phyloP scores from a whole-genome alignment of 1,284 basidiomycete genomes.

The Trichosporon sp. region DNA sequence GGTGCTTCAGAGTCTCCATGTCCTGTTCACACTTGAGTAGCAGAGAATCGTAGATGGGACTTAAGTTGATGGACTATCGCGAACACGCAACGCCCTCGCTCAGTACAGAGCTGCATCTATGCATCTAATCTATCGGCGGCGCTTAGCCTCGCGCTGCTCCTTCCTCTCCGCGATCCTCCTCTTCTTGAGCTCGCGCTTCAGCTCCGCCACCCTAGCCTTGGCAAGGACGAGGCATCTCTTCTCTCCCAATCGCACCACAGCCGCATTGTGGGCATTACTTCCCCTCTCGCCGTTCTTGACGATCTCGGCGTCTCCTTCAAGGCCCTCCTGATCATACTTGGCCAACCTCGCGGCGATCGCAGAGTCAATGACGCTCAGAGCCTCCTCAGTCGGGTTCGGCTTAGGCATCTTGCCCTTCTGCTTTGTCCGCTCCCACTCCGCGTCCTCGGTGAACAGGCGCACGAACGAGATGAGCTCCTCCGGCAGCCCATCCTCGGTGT shows the following conservation, averaged over 20 bases:
- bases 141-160: background rate
- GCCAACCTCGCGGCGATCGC: conserved; percentile 47
- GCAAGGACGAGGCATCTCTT: conserved; percentile 42
- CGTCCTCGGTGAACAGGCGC: conserved; percentile 60
- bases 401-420: conserved; percentile 74
- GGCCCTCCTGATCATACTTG: conserved; percentile 1
- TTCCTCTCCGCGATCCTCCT: conserved; percentile 2
- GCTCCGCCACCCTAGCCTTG: background rate
- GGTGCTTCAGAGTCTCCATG: background rate
- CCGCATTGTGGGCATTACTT: conserved; percentile 28
- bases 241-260: conserved; percentile 49
- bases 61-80: too few relatives aligned
- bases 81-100: too few relatives aligned
- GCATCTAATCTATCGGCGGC: background rate
- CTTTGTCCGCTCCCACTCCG: conserved; percentile 62
- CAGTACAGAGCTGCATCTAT: too few relatives aligned
- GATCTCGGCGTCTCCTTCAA: conserved; percentile 38
- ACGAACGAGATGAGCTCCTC: conserved; percentile 64
- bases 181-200: background rate
- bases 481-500: conserved; percentile 51
- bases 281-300: conserved; percentile 19
- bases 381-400: conserved; percentile 55
- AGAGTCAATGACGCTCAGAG: conserved; percentile 48
- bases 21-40: too few relatives aligned
- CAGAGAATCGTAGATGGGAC: too few relatives aligned